Percentiles rank a stretch among this genome's conserved stretches.
Evolutionary conservation across 352 stramenopile species (phyloP).

Genomic region (Phytophthora fragariae): DNA sequence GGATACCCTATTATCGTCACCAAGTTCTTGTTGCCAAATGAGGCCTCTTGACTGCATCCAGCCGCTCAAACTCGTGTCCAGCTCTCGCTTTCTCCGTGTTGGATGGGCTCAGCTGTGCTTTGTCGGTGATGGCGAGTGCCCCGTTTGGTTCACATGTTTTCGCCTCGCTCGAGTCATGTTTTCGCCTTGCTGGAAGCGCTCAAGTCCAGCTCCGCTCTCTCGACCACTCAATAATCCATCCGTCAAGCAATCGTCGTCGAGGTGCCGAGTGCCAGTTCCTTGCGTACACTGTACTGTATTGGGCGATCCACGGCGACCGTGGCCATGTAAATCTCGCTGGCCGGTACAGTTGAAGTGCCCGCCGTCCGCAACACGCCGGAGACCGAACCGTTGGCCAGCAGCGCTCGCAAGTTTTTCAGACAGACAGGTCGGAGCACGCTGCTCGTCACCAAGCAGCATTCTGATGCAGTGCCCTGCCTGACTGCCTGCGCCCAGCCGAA

Average conservation of each 20-base stretch:
- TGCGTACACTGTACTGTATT: background rate
- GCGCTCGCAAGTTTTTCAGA: background rate
- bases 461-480: background rate
- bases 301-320: background rate
- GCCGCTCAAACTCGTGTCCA: background rate
- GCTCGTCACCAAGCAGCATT: background rate
- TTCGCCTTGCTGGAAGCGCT: background rate
- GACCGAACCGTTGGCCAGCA: constrained; percentile 20
- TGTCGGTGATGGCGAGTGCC: constrained; percentile 3
- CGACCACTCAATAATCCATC: background rate
- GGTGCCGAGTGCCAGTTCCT: background rate
- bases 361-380: background rate
- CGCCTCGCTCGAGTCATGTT: background rate
- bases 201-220: background rate
- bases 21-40: too few species aligned
- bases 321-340: background rate
- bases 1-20: too few species aligned
- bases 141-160: constrained; percentile 3
- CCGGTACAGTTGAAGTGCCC: background rate
- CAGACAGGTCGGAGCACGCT: constrained; percentile 16
- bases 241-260: background rate
- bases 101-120: background rate
- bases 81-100: background rate
- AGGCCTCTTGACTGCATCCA: background rate
- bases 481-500: background rate